A percentile compares a stretch with the other conserved stretches of the same genome.
Evolutionary conservation across 306 rosid species (phyloP).

Genomic region (Sesbania bispinosa): DNA sequence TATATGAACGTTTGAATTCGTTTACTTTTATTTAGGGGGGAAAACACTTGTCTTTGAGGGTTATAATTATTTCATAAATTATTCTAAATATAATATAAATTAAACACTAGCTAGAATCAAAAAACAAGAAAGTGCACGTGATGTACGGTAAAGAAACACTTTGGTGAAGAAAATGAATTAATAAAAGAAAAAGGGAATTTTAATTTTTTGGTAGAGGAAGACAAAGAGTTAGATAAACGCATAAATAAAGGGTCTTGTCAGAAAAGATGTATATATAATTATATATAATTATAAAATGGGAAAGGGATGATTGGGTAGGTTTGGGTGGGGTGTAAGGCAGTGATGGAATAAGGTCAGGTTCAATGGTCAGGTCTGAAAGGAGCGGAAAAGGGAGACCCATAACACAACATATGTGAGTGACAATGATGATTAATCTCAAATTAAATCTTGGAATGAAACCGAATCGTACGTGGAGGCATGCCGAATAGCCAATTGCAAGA

Average conservation of each 20-base stretch:
- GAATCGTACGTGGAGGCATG: neutral
- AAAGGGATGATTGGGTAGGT: neutral
- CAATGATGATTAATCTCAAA: too few species aligned
- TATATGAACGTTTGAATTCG: too few species aligned
- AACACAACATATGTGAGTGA: too few species aligned
- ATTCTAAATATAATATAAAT: too few species aligned
- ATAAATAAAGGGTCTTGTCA: neutral
- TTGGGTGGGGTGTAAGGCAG: neutral
- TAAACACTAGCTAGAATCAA: too few species aligned
- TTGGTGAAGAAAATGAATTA: neutral
- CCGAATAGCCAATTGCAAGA: neutral
- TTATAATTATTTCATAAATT: too few species aligned
- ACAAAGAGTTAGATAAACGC: neutral
- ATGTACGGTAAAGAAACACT: too few species aligned
- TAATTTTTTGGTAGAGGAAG: too few species aligned
- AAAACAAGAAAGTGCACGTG: too few species aligned
- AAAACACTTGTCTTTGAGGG: too few species aligned
- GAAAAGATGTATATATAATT: neutral
- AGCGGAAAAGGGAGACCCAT: neutral
- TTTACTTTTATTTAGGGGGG: too few species aligned
- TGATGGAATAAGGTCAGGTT: conserved; percentile 15
- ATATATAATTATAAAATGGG: neutral
- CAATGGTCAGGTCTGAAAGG: conserved; percentile 5
- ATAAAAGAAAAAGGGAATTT: neutral
- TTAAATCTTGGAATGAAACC: neutral